These are phyloP conservation scores for Capronia americana DNA, from an alignment of 2,329 filamentous ascomycete genomes.

Conservation along the genomic window DNA sequence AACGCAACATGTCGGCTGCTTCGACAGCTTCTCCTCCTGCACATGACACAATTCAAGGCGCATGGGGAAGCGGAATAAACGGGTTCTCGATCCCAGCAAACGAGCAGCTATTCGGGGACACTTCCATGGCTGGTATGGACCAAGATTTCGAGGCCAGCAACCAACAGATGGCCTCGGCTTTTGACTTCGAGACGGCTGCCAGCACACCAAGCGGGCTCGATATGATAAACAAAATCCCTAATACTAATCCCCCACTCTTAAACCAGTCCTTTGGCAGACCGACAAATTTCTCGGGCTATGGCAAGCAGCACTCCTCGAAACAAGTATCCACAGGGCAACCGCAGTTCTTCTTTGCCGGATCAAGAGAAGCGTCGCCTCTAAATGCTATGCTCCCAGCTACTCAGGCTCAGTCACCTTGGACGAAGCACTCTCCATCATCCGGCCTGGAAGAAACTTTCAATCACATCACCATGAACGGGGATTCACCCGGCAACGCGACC, in stretches of 20 bases:
- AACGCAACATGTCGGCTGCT: constrained; percentile 50
- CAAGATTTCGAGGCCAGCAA: constrained; percentile 54
- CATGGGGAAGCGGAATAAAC: constrained; percentile 41
- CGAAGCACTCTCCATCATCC: constrained; percentile 51
- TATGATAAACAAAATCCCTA: constrained; percentile 39
- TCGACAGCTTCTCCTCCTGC: constrained; percentile 50
- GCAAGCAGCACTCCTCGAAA: constrained; percentile 41
- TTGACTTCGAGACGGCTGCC: constrained; percentile 57
- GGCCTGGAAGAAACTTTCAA: constrained; percentile 54
- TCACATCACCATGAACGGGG: constrained; percentile 53
- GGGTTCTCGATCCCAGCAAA: constrained; percentile 48
- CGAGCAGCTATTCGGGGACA: constrained; percentile 50
- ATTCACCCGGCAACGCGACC: constrained; percentile 49
- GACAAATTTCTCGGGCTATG: constrained; percentile 26
- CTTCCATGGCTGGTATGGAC: constrained; percentile 46
- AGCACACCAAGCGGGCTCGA: constrained; percentile 54
- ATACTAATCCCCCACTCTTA: constrained; percentile 36
- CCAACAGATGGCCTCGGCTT: constrained; percentile 56
- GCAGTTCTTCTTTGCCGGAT: constrained; percentile 46
- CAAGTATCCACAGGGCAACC: constrained; percentile 27
- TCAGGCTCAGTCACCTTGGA: constrained; percentile 49
- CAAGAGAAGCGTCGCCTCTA: constrained; percentile 49
- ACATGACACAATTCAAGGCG: constrained; percentile 44
- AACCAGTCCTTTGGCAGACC: constrained; percentile 25
- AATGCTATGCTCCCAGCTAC: constrained; percentile 42